These are phyloP conservation scores for Neurospora intermedia DNA, from an alignment of 495 filamentous ascomycete genomes.

Conservation along the genomic window DNA sequence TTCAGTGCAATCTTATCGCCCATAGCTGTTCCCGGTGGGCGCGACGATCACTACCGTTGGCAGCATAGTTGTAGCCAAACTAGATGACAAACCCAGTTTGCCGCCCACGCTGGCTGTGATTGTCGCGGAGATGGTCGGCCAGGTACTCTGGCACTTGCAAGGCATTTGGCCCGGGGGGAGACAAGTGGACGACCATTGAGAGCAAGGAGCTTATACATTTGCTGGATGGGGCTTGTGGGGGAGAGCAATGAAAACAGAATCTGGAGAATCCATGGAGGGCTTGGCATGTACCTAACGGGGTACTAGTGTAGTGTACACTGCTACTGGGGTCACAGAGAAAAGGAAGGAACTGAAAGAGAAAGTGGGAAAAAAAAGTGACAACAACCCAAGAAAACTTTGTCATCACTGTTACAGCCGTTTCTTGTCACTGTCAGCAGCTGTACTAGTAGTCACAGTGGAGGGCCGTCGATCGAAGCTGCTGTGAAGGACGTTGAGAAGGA, in stretches of 20 bases:
- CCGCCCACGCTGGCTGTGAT: not conserved
- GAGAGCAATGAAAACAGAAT: not conserved
- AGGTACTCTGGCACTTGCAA: not conserved
- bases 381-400: not conserved
- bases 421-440: not conserved
- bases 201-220: not conserved
- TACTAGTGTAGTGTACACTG: too few relatives aligned
- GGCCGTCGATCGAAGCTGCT: not conserved
- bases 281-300: not conserved
- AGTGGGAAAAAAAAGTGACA: not conserved
- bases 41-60: not conserved
- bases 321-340: not conserved
- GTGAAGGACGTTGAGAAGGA: not conserved
- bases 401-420: not conserved
- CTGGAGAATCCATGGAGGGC: not conserved
- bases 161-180: not conserved
- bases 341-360: not conserved
- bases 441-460: not conserved
- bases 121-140: not conserved
- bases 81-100: not conserved
- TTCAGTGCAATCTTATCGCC: not conserved
- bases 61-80: not conserved
- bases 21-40: not conserved
- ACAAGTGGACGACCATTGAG: not conserved
- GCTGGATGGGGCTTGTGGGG: not conserved